Evolutionary conservation across 2,329 filamentous ascomycete species (phyloP), one percentile per base, ranked within the genome.

Genomic region (Fusarium begoniae): DNA sequence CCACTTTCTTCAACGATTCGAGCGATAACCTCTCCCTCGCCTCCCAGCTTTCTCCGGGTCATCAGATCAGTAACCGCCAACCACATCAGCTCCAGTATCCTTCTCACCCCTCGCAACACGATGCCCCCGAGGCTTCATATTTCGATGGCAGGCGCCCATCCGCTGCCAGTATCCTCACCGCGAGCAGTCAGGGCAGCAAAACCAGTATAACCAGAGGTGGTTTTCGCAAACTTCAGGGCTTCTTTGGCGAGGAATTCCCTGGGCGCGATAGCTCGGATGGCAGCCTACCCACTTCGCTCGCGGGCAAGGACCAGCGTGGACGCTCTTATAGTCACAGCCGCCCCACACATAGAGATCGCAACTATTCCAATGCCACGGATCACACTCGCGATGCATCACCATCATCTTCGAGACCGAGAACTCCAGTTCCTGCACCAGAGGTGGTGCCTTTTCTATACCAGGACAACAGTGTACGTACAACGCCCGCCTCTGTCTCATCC

Each of bases 371-470:
- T 82, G 90, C 90, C 60, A 91, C 90, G 61, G 90, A 96, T 79
- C 89, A 92, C 77, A 92, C 91, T 73, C 87, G 91, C 69, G 92
- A 95, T 72, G 88, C 87, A 51, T 97, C 95, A 60, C 94, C 94
- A 45, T 89, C 90, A 59, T 90, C 90, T 38, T 95, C 93, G 35
- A 89, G 94, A 75, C 94, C 95, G 54, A 89, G 93, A 77, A 97
- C 94, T n/a, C 95, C 95, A 18, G 87, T 95, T 58, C 94, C 94
- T 47, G 94, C 94, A 18, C 96, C 94, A 79, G 96, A 98, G 83
- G 95, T 99, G 66, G 96, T 97, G 44, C 96, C 96, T n/a, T 99
- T 98, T 88, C 88, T 97, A 71, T 98, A 96, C 81, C 96, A 98
- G 83, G 94, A 96, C 68, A 84, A 83, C 66, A 81, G 94, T 85